These are phyloP conservation scores for Candida nanaspora DNA, from an alignment of 805 yeast species.

Conservation along the genomic window DNA sequence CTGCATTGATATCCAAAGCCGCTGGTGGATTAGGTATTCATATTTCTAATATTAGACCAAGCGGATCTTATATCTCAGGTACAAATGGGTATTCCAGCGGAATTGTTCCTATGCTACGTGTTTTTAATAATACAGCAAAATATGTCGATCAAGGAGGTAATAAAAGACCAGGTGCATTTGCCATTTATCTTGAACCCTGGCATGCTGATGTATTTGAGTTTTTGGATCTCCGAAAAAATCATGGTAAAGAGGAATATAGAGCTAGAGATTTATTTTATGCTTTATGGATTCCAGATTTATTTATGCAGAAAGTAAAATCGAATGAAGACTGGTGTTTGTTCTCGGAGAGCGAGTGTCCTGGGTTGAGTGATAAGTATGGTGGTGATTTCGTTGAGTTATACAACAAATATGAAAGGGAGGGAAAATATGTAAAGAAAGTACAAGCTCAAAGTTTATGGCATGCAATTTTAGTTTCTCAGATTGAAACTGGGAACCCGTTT, in stretches of 20 bases:
- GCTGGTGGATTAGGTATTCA: slow-evolving; percentile 96
- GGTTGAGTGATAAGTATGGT: slow-evolving; percentile 76
- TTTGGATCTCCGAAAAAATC: slow-evolving; percentile 81
- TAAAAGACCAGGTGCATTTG: slow-evolving; percentile 97
- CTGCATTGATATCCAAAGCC: slow-evolving; percentile 87
- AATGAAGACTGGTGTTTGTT: slow-evolving; percentile 83
- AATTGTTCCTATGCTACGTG: slow-evolving; percentile 91
- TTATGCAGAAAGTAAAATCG: slow-evolving; percentile 82
- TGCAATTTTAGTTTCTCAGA: slow-evolving; percentile 83
- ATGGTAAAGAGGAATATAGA: slow-evolving; percentile 89
- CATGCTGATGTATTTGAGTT: slow-evolving; percentile 87
- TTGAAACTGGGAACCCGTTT: slow-evolving; percentile 95
- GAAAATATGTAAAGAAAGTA: slow-evolving; percentile 54
- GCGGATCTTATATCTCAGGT: slow-evolving; percentile 85
- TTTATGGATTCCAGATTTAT: slow-evolving; percentile 90
- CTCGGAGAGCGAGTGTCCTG: slow-evolving; percentile 86
- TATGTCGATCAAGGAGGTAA: slow-evolving; percentile 98
- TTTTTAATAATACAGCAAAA: slow-evolving; percentile 91
- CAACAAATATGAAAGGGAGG: slow-evolving; percentile 63
- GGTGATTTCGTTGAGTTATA: slow-evolving; percentile 73
- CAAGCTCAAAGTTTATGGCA: slow-evolving; percentile 91
- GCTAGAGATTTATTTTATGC: slow-evolving; percentile 93
- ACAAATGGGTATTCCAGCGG: slow-evolving; percentile 93
- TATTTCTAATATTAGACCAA: slow-evolving; percentile 77
- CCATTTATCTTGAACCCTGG: slow-evolving; percentile 94